These are phyloP conservation scores for Kodamaea jinghongensis DNA, from an alignment of 805 yeast genomes.

Conservation along the genomic window DNA sequence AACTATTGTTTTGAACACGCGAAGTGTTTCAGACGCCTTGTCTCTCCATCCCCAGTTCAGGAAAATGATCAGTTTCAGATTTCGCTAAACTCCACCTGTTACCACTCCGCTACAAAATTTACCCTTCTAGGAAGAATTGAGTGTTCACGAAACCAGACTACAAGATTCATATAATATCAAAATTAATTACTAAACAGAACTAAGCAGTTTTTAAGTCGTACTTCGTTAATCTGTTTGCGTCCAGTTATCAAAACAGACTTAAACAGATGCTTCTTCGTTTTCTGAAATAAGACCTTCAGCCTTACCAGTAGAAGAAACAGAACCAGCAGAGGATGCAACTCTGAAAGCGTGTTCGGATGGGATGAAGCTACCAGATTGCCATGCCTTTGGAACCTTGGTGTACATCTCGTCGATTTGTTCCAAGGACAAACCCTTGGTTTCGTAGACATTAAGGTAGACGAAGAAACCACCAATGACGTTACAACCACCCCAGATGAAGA, in stretches of 20 bases:
- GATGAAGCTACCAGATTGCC: conserved; percentile 31
- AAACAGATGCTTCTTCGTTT: conserved; percentile 29
- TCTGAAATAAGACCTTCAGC: conserved; percentile 22
- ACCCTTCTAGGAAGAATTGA: too few relatives aligned
- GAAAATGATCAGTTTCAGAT: too few relatives aligned
- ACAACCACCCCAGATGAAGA: conserved; percentile 44
- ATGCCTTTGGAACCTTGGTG: conserved; percentile 29
- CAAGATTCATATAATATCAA: too few relatives aligned
- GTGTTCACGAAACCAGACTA: too few relatives aligned
- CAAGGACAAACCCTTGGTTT: conserved; percentile 41
- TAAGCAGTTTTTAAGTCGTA: too few relatives aligned
- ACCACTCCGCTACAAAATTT: too few relatives aligned
- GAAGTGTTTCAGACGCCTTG: too few relatives aligned
- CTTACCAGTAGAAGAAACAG: conserved; percentile 19
- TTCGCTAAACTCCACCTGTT: too few relatives aligned
- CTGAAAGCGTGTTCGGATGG: conserved; percentile 38
- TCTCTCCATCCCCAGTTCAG: too few relatives aligned
- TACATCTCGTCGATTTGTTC: conserved; percentile 43
- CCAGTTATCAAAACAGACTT: conserved; percentile 1
- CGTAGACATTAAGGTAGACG: conserved; percentile 34
- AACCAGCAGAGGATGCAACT: conserved; percentile 16
- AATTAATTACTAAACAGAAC: too few relatives aligned
- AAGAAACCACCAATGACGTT: conserved; percentile 33
- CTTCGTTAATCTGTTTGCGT: too few relatives aligned
- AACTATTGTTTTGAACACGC: too few relatives aligned